These are phyloP conservation scores for Stachybotrys chlorohalonatus DNA, from an alignment of 2,329 filamentous ascomycete species.

Conservation along the genomic window DNA sequence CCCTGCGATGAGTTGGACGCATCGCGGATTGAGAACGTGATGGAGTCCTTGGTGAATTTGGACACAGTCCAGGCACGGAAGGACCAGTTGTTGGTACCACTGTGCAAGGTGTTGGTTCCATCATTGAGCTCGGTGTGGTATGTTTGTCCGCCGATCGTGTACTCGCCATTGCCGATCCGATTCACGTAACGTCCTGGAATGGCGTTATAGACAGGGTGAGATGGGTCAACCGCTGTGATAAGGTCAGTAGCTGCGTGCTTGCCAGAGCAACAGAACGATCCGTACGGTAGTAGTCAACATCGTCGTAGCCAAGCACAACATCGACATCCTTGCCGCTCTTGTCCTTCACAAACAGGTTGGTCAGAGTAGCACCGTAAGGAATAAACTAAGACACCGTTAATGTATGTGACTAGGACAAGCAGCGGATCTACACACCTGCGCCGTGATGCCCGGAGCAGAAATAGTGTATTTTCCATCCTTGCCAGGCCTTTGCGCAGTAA, in stretches of 20 bases:
- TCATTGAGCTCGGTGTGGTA: conserved; percentile 47
- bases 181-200: conserved; percentile 57
- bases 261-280: background rate
- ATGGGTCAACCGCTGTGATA: conserved; percentile 28
- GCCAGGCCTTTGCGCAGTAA: conserved; percentile 10
- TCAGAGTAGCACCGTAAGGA: conserved; percentile 51
- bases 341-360: conserved; percentile 55
- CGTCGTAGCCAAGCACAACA: conserved; percentile 56
- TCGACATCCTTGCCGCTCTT: conserved; percentile 52
- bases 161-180: conserved; percentile 50
- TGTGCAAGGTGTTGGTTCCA: conserved; percentile 45
- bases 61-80: conserved; percentile 55
- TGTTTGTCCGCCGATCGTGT: conserved; percentile 42
- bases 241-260: background rate
- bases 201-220: conserved; percentile 52
- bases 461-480: conserved; percentile 26
- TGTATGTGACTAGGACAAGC: background rate
- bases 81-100: conserved; percentile 53
- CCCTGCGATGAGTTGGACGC: conserved; percentile 46
- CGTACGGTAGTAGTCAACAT: conserved; percentile 45
- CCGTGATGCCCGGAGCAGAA: conserved; percentile 22
- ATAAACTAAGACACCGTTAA: conserved; percentile 32
- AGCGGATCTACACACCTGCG: conserved; percentile 22
- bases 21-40: conserved; percentile 58
- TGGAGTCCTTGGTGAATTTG: conserved; percentile 42